These are phyloP conservation scores for Pichia sp. DNA, from an alignment of 1,139 yeast genomes.

Conservation along the genomic window DNA sequence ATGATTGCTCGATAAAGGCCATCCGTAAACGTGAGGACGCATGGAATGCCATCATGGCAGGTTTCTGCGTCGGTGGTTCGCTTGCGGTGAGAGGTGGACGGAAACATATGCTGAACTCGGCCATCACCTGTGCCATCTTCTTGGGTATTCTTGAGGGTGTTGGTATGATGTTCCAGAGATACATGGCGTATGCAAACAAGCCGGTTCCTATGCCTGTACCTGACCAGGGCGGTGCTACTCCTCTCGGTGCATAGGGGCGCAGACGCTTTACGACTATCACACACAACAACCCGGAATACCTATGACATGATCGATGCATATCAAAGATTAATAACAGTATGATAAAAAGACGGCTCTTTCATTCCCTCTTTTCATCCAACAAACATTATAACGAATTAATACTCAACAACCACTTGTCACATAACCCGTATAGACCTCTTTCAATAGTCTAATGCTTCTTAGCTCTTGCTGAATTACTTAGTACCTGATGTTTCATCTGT, in stretches of 20 bases:
- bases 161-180: slow-evolving; percentile 91
- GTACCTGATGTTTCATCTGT: neutral
- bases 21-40: slow-evolving; percentile 97
- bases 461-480: neutral
- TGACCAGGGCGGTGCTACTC: slow-evolving; percentile 37
- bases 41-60: slow-evolving; percentile 96
- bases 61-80: slow-evolving; percentile 97
- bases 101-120: slow-evolving; percentile 94
- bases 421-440: neutral
- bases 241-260: slow-evolving; percentile 40
- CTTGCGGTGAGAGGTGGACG: slow-evolving; percentile 98
- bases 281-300: neutral
- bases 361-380: neutral
- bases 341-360: neutral
- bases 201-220: slow-evolving; percentile 77
- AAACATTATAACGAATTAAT: neutral
- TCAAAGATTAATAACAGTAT: neutral
- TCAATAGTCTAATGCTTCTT: neutral
- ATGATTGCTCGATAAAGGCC: slow-evolving; percentile 93
- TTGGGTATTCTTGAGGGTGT: slow-evolving; percentile 98
- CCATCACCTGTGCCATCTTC: slow-evolving; percentile 95
- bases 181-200: slow-evolving; percentile 78
- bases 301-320: neutral
- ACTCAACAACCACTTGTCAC: neutral
- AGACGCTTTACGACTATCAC: neutral